phyloP scores from a whole-genome alignment of 345 rosid species.

The Anacardium occidentale region DNA sequence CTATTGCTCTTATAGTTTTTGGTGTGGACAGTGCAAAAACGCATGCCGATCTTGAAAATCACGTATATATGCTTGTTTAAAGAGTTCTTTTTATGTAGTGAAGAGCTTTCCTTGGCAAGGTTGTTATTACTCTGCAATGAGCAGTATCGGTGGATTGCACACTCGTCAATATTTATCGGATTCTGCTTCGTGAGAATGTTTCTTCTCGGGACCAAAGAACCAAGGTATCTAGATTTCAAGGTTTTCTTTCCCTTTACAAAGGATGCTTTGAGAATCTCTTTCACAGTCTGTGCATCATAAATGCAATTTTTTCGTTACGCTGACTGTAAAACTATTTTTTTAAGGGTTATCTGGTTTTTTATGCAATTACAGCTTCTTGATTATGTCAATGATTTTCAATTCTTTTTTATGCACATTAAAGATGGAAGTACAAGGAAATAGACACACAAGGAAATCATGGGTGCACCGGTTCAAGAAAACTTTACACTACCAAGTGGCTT shows the following conservation, averaged over 20 bases:
- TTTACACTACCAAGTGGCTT: slow-evolving; percentile 83
- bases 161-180: slow-evolving; percentile 67
- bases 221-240: slow-evolving; percentile 49
- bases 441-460: slow-evolving; percentile 71
- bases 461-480: slow-evolving; percentile 79
- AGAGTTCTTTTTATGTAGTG: neutral
- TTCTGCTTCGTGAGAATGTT: slow-evolving; percentile 78
- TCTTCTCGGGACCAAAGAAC: slow-evolving; percentile 79
- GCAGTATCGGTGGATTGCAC: slow-evolving; percentile 96
- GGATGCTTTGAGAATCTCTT: neutral
- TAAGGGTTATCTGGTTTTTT: slow-evolving; percentile 3
- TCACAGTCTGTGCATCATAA: neutral
- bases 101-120: slow-evolving; percentile 4
- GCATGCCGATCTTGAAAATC: slow-evolving; percentile 61
- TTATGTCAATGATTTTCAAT: slow-evolving; percentile 7
- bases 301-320: too few relatives aligned
- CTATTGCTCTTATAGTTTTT: slow-evolving; percentile 74
- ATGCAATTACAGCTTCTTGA: neutral
- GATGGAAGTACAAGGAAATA: slow-evolving; percentile 35
- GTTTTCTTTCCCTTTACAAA: slow-evolving; percentile 4
- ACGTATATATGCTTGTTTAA: slow-evolving; percentile 52
- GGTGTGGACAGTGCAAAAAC: slow-evolving; percentile 45
- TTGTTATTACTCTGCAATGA: slow-evolving; percentile 23
- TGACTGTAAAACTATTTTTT: too few relatives aligned
- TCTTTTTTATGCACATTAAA: slow-evolving; percentile 40